These are phyloP conservation scores for Aspergillus terreus DNA, from an alignment of 2,329 filamentous ascomycete species.

Conservation along the genomic window DNA sequence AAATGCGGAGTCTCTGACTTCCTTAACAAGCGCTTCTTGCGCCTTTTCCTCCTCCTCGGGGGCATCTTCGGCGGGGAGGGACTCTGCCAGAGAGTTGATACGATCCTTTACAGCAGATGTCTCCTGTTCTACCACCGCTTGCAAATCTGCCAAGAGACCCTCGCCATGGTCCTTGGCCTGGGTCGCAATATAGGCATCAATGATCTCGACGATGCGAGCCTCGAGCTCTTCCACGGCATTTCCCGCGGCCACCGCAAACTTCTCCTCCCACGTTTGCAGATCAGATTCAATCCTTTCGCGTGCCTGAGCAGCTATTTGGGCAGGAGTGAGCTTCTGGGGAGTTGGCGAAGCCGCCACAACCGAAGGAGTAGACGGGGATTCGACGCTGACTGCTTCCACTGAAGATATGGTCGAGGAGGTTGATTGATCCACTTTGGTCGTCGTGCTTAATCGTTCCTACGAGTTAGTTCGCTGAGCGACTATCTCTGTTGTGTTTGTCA, in stretches of 20 bases:
- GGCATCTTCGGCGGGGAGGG: conserved; percentile 57
- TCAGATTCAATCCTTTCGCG: conserved; percentile 72
- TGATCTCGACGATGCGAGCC: conserved; percentile 65
- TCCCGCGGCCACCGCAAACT: conserved; percentile 80
- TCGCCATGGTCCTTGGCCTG: conserved; percentile 44
- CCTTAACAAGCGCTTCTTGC: conserved; percentile 50
- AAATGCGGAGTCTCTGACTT: conserved; percentile 65
- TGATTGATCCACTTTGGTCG: conserved; percentile 11
- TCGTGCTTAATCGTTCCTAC: conserved; percentile 12
- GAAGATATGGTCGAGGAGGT: conserved; percentile 21
- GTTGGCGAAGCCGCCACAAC: conserved; percentile 24
- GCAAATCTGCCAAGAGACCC: conserved; percentile 62
- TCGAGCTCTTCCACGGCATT: conserved; percentile 71
- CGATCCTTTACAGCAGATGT: conserved; percentile 62
- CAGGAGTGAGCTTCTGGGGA: conserved; percentile 41
- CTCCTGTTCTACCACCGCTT: conserved; percentile 63
- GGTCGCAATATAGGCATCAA: conserved; percentile 67
- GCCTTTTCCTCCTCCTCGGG: conserved; percentile 51
- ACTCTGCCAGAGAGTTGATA: conserved; percentile 55
- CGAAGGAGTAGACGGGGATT: conserved; percentile 20
- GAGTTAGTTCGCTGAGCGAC: conserved; percentile 7
- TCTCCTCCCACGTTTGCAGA: conserved; percentile 78
- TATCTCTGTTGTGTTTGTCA: not conserved
- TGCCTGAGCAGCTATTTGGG: conserved; percentile 37
- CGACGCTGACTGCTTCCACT: conserved; percentile 13